phyloP scores from a whole-genome alignment of 805 yeast species.

The Wickerhamomyces silvicola region DNA sequence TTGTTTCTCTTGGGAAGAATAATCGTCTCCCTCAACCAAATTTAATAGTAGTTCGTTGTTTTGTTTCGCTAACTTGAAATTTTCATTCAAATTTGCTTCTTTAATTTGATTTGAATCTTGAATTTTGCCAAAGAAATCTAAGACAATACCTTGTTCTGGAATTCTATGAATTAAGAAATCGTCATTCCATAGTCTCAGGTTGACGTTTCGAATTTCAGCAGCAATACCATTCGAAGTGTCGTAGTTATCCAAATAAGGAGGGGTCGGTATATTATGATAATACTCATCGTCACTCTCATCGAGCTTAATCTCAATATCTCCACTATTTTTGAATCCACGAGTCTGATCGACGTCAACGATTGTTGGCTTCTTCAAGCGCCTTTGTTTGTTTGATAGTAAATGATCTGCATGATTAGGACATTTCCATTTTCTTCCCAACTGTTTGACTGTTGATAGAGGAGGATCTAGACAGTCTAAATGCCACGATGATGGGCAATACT shows the following conservation, averaged over 20 bases:
- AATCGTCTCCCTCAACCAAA: slow-evolving; percentile 20
- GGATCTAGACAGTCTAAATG: slow-evolving; percentile 82
- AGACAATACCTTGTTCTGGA: slow-evolving; percentile 59
- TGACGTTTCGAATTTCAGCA: slow-evolving; percentile 23
- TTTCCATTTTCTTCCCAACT: slow-evolving; percentile 77
- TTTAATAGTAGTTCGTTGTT: slow-evolving; percentile 31
- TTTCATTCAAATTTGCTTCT: slow-evolving; percentile 28
- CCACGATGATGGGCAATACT: slow-evolving; percentile 78
- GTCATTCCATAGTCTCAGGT: slow-evolving; percentile 22
- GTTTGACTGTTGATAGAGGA: slow-evolving; percentile 67
- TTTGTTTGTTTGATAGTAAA: slow-evolving; percentile 24
- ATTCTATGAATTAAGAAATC: slow-evolving; percentile 52
- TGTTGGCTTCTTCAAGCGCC: slow-evolving; percentile 46
- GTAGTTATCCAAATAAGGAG: slow-evolving; percentile 29
- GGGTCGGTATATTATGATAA: slow-evolving; percentile 26
- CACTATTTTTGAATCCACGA: slow-evolving; percentile 46
- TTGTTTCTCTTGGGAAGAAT: slow-evolving; percentile 24
- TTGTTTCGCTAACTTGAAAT: slow-evolving; percentile 26
- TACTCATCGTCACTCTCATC: slow-evolving; percentile 31
- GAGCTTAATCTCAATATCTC: slow-evolving; percentile 50
- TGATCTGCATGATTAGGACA: slow-evolving; percentile 74
- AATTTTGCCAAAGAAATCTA: slow-evolving; percentile 61
- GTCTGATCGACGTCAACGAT: slow-evolving; percentile 48
- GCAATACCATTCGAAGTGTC: slow-evolving; percentile 30
- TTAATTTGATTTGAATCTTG: slow-evolving; percentile 27